Base-by-base conservation (phyloP, 2,329 filamentous ascomycete genomes). In the Hirsutella rhossiliensis region DNA sequence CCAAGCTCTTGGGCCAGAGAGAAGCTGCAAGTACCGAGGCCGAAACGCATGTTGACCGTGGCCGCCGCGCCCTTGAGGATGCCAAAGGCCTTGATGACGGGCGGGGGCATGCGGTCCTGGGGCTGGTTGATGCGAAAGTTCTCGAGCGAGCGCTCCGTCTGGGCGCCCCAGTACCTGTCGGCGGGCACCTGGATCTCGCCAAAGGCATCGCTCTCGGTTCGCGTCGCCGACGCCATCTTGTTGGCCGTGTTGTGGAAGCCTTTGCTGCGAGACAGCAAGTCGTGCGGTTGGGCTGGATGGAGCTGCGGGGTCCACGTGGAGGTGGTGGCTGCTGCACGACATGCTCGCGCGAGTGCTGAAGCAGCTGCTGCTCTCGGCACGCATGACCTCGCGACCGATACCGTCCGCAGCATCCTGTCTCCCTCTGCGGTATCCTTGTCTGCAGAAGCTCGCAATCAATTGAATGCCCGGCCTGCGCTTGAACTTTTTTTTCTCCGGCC, bases 101-200 rank as follows among this genome's bases (percentile, higher is more conserved):
- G 85, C 52, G 87, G 82, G 41, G 92, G 92, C 89, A 97, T 97
- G 64, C 92, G 88, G 64, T 98, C 92, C 69, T 95, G 87, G 48
- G 92, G 92, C 75, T 97, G 92, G 72, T 97, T 97, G 80, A 98
- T 97, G 66, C 84, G 84, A 77, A 98, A 98, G 75, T 98, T 98
- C 67, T 85, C 83, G 64, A 97, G 78, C 43, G 90, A 97, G 54
- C 90, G 83, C 76, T 96, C 84, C 44, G 90, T 96, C 76, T 96
- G 90, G 48, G 90, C 90, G 61, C 92, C 92, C 90, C 92, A 98
- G 77, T 98, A 98, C 73, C 84, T 90, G 78, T 95, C 87, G 52
- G 76, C 76, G 37, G 84, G 77, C 55, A 97, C 89, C 73, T 95
- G 80, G 65, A 98, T 79, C 72, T 94, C 88, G 69, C 92, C 92